Percentiles rank a stretch among this genome's conserved stretches.
phyloP scores from a whole-genome alignment of 495 filamentous ascomycete species.

The Aspergillus sparsus region DNA sequence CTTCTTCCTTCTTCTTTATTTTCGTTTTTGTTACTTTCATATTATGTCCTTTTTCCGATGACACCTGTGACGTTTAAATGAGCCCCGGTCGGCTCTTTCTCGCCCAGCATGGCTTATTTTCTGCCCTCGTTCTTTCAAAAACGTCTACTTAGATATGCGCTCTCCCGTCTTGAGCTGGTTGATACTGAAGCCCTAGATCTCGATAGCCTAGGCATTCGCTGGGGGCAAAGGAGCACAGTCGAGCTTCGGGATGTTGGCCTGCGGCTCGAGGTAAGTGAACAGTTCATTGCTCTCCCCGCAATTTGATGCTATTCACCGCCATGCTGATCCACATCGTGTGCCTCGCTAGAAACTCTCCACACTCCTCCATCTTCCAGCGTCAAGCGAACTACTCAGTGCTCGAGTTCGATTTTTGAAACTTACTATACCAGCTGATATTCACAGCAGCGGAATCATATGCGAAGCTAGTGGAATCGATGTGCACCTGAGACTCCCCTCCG shows the following conservation, averaged over 20 bases:
- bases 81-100: constrained; percentile 35
- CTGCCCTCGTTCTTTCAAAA: constrained; percentile 79
- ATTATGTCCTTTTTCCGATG: constrained; percentile 35
- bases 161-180: constrained; percentile 76
- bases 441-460: constrained; percentile 72
- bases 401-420: constrained; percentile 68
- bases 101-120: constrained; percentile 54
- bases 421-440: constrained; percentile 79
- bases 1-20: constrained; percentile 4
- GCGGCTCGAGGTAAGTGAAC: constrained; percentile 62
- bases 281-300: constrained; percentile 18
- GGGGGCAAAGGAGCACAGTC: constrained; percentile 73
- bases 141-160: constrained; percentile 74
- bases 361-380: constrained; percentile 68
- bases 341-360: constrained; percentile 68
- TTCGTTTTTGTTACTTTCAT: constrained; percentile 15
- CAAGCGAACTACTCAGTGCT: constrained; percentile 68
- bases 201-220: constrained; percentile 74
- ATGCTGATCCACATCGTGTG: constrained; percentile 20
- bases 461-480: constrained; percentile 78
- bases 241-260: constrained; percentile 82
- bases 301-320: constrained; percentile 16
- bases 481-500: constrained; percentile 49
- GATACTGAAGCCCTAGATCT: constrained; percentile 79
- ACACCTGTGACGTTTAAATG: constrained; percentile 29